Percentiles rank a stretch among this genome's conserved stretches.
phyloP scores from a whole-genome alignment of 2,329 filamentous ascomycete genomes.

The Paecilomyces dactylethromorphus region DNA sequence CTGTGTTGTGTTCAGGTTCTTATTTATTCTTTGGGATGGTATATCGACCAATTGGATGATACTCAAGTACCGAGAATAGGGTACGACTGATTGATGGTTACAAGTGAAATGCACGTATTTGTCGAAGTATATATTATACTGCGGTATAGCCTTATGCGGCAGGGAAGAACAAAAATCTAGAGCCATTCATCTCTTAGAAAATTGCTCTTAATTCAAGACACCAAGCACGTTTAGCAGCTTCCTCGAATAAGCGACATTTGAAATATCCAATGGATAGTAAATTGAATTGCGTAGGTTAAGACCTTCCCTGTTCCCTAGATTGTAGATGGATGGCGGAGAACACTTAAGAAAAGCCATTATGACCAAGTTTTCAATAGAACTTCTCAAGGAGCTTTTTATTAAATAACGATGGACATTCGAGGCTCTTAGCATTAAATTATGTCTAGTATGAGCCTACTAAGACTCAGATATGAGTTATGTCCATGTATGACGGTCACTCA shows the following conservation, averaged over 20 bases:
- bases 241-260: not conserved
- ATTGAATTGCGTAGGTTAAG: too few species aligned
- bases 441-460: not conserved
- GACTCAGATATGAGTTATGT: not conserved
- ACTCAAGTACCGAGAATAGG: not conserved
- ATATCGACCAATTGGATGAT: not conserved
- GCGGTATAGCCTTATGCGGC: too few species aligned
- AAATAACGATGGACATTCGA: not conserved
- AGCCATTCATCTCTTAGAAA: too few species aligned
- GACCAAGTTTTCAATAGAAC: not conserved
- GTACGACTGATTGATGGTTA: too few species aligned
- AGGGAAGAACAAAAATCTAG: too few species aligned
- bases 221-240: not conserved
- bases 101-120: too few species aligned
- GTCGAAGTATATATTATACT: too few species aligned
- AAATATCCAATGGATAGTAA: not conserved
- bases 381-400: not conserved
- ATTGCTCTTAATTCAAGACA: not conserved
- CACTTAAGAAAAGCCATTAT: not conserved
- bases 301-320: too few species aligned
- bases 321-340: not conserved
- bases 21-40: not conserved
- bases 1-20: not conserved
- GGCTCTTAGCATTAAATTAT: not conserved
- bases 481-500: not conserved